A percentile compares a stretch with the other conserved stretches of the same genome.
Conservation (phyloP, 2,329 filamentous ascomycete species). For the Fusarium mexicanum region DNA sequence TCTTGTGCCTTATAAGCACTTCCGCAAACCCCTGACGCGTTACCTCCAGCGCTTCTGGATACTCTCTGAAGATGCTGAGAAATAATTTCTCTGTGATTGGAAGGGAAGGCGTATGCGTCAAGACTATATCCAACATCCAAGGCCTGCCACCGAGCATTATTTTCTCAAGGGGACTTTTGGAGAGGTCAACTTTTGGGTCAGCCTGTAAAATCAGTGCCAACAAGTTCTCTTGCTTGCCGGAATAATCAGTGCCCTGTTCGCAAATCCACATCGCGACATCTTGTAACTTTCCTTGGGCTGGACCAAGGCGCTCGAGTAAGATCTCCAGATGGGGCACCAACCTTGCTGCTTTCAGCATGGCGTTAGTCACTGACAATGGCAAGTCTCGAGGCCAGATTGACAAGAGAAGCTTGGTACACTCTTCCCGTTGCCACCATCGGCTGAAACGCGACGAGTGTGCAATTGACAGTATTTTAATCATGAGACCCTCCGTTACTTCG, state of each 20-base stretch:
- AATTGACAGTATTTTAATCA: neutral
- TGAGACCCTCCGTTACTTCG: neutral
- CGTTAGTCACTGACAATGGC: neutral
- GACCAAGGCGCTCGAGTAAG: neutral
- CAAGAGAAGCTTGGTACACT: neutral
- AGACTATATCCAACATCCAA: neutral
- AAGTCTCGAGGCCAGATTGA: neutral
- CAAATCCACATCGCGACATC: neutral
- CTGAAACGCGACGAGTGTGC: neutral
- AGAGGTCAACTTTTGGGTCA: neutral
- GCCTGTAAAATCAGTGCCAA: neutral
- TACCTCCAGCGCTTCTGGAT: neutral
- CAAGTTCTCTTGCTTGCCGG: neutral
- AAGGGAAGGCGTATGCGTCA: neutral
- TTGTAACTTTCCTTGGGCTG: neutral
- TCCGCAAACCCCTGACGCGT: neutral
- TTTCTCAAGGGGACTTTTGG: neutral
- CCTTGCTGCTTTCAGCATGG: neutral
- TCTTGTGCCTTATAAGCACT: neutral
- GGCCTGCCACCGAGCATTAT: neutral
- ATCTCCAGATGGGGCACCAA: neutral
- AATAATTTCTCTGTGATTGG: neutral
- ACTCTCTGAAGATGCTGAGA: neutral
- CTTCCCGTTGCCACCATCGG: neutral
- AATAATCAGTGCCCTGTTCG: neutral